Percentiles rank a stretch among this genome's conserved stretches.
phyloP scores from a whole-genome alignment of 306 rosid species.

The Cicer yamashitae region DNA sequence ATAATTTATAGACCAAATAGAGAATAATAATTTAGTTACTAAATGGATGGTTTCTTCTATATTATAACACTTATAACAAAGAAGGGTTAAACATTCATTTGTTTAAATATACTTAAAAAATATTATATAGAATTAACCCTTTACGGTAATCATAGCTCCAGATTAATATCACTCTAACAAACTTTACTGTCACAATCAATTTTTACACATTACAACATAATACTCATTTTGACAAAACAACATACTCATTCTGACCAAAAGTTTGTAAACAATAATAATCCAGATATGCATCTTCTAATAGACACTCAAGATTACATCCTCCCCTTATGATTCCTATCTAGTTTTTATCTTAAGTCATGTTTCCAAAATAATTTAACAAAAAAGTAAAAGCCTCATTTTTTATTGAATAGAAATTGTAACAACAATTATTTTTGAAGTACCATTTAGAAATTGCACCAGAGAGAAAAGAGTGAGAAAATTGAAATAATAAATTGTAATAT shows the following conservation, averaged over 20 bases:
- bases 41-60: no score
- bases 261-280: not conserved
- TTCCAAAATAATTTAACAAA: not conserved
- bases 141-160: not conserved
- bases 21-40: no score
- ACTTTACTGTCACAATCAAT: no score
- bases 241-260: no score
- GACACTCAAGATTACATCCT: not conserved
- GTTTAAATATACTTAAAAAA: no score
- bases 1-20: no score
- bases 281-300: no score
- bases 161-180: no score
- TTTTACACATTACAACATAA: not conserved
- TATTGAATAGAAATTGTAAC: not conserved
- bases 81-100: no score
- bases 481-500: not conserved
- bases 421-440: conserved; percentile 12
- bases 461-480: not conserved
- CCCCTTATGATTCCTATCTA: not conserved
- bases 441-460: not conserved
- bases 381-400: not conserved
- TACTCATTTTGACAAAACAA: no score
- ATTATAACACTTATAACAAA: no score
- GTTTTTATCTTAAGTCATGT: not conserved
- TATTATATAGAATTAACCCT: not conserved